Evolutionary conservation across 1,284 basidiomycete species (phyloP), one percentile per base, ranked within the genome.

Genomic region (Ustilago shanxiensis): DNA sequence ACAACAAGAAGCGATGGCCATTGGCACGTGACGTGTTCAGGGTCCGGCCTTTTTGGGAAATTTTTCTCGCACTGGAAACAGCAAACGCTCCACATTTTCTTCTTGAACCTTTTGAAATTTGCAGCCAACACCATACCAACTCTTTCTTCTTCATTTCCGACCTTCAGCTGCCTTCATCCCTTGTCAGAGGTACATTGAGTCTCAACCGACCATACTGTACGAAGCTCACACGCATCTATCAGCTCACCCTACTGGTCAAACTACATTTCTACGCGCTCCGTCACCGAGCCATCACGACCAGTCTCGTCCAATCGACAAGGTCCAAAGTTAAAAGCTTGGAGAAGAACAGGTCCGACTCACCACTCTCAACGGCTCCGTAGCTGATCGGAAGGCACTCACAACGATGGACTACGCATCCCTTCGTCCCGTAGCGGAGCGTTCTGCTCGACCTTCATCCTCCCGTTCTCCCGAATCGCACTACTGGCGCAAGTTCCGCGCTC

Each of bases 401-500:
- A 44, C n/a, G 41, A 77, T 77, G 75, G 75, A 77, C 33, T 77
- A 72, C 60, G 39, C 64, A 20, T 50, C 56, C 0, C 49, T 73
- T 14, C 66, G 70, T 0, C 66, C 75, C 5, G 59, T 77, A 2
- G 45, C 45, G 5, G 60, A 66, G 62, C 57, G 60, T 13, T 66
- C 60, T 13, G 51, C 67, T 31, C 66, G 66, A 20, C 70, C 75
- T 11, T 70, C 70, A 1, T 69, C 63, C 7, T 70, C 66, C 3
- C 66, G 70, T 47, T 77, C 73, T 1, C 68, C 73, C 22, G 84
- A 85, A 49, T 80, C 83, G 8, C 64, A 75, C 60, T 84, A 85
- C 66, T 85, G 83, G 83, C 77, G 83, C 45, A 79, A 78, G 22
- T 85, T 85, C 61, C 78, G 75, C 9, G 65, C 78, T 1, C 83